Conservation (phyloP, 495 filamentous ascomycete species). For the Cercophora newfieldiana region DNA sequence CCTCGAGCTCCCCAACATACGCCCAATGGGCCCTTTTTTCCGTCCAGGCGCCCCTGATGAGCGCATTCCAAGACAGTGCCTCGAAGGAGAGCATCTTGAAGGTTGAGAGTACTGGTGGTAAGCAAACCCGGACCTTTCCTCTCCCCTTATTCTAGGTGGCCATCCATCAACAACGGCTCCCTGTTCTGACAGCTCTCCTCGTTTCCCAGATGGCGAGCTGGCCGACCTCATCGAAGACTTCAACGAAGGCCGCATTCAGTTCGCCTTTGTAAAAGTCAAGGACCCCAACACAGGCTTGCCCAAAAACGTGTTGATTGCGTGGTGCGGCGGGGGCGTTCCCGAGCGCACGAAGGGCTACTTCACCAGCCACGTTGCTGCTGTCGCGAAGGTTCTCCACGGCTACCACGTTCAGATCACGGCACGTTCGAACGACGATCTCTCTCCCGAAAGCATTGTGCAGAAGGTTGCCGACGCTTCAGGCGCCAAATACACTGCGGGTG, state of each 20-base stretch:
- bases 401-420: constrained; percentile 98
- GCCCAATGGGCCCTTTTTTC: constrained; percentile 86
- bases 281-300: constrained; percentile 89
- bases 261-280: constrained; percentile 94
- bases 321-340: constrained; percentile 98
- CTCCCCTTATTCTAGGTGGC: not conserved
- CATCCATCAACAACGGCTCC: not conserved
- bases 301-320: constrained; percentile 91
- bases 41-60: constrained; percentile 85
- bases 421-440: constrained; percentile 83
- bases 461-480: constrained; percentile 97
- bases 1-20: constrained; percentile 57
- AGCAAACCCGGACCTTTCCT: constrained; percentile 26
- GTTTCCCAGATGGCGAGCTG: constrained; percentile 78
- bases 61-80: constrained; percentile 82
- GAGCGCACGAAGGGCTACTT: constrained; percentile 98
- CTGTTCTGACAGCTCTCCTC: constrained; percentile 9
- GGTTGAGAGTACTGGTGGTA: constrained; percentile 87
- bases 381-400: constrained; percentile 88
- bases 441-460: constrained; percentile 81
- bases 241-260: constrained; percentile 93
- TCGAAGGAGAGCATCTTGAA: constrained; percentile 93
- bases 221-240: constrained; percentile 96
- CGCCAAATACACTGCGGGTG: constrained; percentile 79
- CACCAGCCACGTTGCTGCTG: constrained; percentile 84